Evolutionary conservation across 2,329 filamentous ascomycete genomes (phyloP).

Genomic region (Sordariomycetes sp.): DNA sequence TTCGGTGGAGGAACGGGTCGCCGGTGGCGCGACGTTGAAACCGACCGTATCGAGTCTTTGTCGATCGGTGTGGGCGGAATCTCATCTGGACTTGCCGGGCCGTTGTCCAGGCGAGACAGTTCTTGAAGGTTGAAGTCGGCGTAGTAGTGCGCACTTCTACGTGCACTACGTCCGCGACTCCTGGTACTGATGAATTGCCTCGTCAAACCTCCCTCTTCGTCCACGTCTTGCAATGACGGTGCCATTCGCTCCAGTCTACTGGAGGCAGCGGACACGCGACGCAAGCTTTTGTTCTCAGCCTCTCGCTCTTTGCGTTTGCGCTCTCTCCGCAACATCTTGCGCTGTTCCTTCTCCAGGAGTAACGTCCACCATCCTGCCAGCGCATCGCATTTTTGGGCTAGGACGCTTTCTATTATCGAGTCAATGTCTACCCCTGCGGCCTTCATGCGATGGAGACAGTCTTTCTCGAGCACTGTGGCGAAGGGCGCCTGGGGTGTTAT

Average conservation of each 20-base stretch:
- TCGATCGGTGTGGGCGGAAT: conserved; percentile 65
- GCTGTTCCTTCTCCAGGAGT: conserved; percentile 85
- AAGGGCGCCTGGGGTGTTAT: conserved; percentile 75
- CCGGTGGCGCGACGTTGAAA: conserved; percentile 68
- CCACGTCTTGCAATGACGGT: conserved; percentile 66
- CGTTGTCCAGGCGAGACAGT: conserved; percentile 46
- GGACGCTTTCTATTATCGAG: conserved; percentile 85
- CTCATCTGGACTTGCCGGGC: conserved; percentile 34
- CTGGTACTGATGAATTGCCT: conserved; percentile 43
- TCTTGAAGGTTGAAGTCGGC: conserved; percentile 60
- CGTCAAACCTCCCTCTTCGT: conserved; percentile 58
- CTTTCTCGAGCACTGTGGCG: conserved; percentile 77
- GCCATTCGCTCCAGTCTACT: conserved; percentile 76
- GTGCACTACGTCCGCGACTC: conserved; percentile 67
- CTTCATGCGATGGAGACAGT: conserved; percentile 85
- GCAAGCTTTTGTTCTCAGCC: conserved; percentile 66
- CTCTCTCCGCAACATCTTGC: conserved; percentile 73
- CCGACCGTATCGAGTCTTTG: conserved; percentile 67
- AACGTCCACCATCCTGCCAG: conserved; percentile 95
- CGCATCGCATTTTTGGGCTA: conserved; percentile 81
- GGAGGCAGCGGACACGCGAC: conserved; percentile 81
- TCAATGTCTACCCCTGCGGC: conserved; percentile 92
- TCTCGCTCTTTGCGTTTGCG: conserved; percentile 80
- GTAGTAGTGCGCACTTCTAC: conserved; percentile 59
- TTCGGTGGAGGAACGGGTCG: conserved; percentile 78